Base-by-base conservation (phyloP, 1,139 yeast species). In the Yamadazyma conglobata region DNA sequence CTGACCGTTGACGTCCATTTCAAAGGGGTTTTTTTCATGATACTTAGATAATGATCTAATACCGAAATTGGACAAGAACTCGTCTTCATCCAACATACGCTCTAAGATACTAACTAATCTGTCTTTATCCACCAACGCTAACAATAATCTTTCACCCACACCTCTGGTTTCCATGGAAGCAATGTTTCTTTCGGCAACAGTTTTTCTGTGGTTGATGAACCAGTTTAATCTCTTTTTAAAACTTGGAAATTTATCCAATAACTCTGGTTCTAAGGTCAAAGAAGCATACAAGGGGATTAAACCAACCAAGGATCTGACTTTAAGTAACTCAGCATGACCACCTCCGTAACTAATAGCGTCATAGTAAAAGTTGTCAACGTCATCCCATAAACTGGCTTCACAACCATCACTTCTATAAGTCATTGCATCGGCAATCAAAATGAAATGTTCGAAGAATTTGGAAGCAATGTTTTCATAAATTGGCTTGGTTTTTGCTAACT, bases 391-490 rank as follows among this genome's bases (percentile, higher is more conserved):
- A 0, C 91, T 82, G 44, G 75, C 78, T 29, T 69, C 74, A 15
- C 76, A 76, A 34, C 73, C 67, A 19, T 76, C 78, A 38, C 70
- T 60, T 39, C 77, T 60, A 58, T 77, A 86, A 12, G 95, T 79
- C 95, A 89, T 85, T 16, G 97, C 96, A 60, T 89, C 97, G 24
- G 96, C 89, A 64, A 89, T 89, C 51, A 88, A 70, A 40, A 89
- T 64, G 58, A 88, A 89, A 59, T 89, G 97, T 61, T 89, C 96
- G 61, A 89, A 88, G 59, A 89, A 89, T 59, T 89, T 89, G 33
- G 95, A 83, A 2, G 97, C 97, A 58, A 88, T 86, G 54, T 88
- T 93, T 59, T 89, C 96, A 58, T 89, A 89, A 14, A 86, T 94
- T 1, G 88, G 80, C 44, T 88, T 79, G 30, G 83, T 77, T 54